Percentiles rank a stretch among this genome's conserved stretches.
Evolutionary conservation across 1,284 basidiomycete genomes (phyloP).

Genomic region (Spongispora temasekensis): DNA sequence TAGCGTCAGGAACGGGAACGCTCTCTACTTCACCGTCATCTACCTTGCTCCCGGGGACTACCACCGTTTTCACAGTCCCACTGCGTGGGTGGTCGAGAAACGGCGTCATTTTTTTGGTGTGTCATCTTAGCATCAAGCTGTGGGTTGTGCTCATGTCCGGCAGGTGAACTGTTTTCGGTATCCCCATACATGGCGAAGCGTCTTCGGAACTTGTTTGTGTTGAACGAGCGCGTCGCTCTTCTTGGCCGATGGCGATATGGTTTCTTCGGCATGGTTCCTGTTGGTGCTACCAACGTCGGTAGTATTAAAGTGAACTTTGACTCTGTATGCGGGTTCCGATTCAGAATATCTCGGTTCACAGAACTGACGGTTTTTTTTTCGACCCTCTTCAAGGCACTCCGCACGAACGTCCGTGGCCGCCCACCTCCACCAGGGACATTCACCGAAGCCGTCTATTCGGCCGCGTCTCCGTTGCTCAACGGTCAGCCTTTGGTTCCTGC

Average conservation of each 20-base stretch:
- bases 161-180: conserved; percentile 93
- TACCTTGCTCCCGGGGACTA: conserved; percentile 99
- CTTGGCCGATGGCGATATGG: conserved; percentile 95
- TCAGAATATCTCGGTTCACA: not conserved
- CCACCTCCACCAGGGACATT: conserved; percentile 86
- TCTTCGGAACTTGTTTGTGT: conserved; percentile 90
- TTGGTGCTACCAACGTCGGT: conserved; percentile 98
- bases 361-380: conserved; percentile 2
- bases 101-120: conserved; percentile 90
- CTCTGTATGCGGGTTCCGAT: conserved; percentile 48
- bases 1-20: conserved; percentile 67
- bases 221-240: conserved; percentile 98
- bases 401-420: conserved; percentile 80
- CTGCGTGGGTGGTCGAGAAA: conserved; percentile 97
- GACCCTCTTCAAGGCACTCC: conserved; percentile 53
- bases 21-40: conserved; percentile 91
- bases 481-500: conserved; percentile 89
- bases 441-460: conserved; percentile 87
- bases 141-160: not conserved
- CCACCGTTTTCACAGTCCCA: conserved; percentile 95
- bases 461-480: conserved; percentile 77
- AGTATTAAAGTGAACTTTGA: conserved; percentile 98
- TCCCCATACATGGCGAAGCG: conserved; percentile 95
- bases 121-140: conserved; percentile 25
- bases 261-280: conserved; percentile 97